A percentile compares a stretch with the other conserved stretches of the same genome.
Conservation (phyloP, 2,329 filamentous ascomycete genomes). For the Hypomyces rosellus region DNA sequence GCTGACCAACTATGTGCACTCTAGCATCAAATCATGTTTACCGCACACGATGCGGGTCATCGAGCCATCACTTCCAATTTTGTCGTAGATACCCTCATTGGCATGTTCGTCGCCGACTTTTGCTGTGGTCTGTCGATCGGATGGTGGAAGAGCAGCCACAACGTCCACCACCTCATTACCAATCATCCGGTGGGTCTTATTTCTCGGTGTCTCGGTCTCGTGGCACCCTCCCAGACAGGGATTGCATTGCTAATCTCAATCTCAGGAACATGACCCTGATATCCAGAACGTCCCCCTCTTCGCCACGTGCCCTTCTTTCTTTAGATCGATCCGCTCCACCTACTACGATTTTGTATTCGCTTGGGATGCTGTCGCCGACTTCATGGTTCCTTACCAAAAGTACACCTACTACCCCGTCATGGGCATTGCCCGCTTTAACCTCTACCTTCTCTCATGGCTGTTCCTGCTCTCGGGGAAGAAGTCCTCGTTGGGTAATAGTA, state of each 20-base stretch:
- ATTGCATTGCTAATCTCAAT: background rate
- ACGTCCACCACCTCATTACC: conserved; percentile 94
- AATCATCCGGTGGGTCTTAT: conserved; percentile 60
- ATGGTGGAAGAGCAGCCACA: conserved; percentile 97
- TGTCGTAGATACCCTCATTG: conserved; percentile 73
- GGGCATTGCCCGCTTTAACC: conserved; percentile 76
- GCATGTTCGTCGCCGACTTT: conserved; percentile 85
- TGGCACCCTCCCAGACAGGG: background rate
- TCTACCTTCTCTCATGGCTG: conserved; percentile 74
- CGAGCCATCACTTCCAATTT: conserved; percentile 96
- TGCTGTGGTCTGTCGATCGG: conserved; percentile 83
- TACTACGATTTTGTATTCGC: conserved; percentile 71
- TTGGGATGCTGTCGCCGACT: conserved; percentile 67
- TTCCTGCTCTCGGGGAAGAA: conserved; percentile 54
- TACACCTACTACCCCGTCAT: conserved; percentile 81
- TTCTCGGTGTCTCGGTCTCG: background rate
- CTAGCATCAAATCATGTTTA: conserved; percentile 94
- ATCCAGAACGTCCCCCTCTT: conserved; percentile 90
- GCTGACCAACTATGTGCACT: background rate
- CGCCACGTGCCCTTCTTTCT: conserved; percentile 73
- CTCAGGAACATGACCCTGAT: conserved; percentile 80
- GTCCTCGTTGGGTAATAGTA: conserved; percentile 63
- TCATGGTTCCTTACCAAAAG: conserved; percentile 67
- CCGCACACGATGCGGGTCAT: conserved; percentile 90
- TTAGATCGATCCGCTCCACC: conserved; percentile 62